These are phyloP conservation scores for Aspergillus costaricaensis DNA, from an alignment of 2,329 filamentous ascomycete genomes.

Conservation along the genomic window DNA sequence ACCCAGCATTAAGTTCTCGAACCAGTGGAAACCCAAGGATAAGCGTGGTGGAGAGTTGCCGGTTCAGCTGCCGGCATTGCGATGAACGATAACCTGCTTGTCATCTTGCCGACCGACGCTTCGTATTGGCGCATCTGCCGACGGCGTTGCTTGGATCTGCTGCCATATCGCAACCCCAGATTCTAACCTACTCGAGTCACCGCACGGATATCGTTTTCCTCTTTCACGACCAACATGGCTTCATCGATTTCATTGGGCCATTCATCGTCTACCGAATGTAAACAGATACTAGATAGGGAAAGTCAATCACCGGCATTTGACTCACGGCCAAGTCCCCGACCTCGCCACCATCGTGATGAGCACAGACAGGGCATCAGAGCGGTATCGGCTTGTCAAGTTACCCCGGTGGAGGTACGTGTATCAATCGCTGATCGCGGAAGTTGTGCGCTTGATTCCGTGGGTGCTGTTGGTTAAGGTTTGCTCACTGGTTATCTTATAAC, in stretches of 20 bases:
- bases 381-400: neutral
- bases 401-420: neutral
- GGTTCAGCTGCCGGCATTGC: neutral
- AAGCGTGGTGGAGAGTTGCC: neutral
- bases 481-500: neutral
- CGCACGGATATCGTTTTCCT: neutral
- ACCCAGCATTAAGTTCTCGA: neutral
- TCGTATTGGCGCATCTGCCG: conserved; percentile 16
- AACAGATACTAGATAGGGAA: neutral
- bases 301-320: neutral
- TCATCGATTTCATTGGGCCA: neutral
- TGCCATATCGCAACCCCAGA: neutral
- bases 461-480: neutral
- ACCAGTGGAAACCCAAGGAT: conserved; percentile 3
- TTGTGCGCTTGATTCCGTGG: neutral
- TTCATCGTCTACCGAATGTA: neutral
- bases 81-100: neutral
- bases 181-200: neutral
- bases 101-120: conserved; percentile 12
- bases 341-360: neutral
- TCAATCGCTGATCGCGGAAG: neutral
- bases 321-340: neutral
- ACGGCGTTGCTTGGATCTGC: conserved; percentile 1
- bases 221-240: neutral
- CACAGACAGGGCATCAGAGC: neutral